Conservation (phyloP, 768 basidiomycete species). For the Strobilomyces dryophilus region DNA sequence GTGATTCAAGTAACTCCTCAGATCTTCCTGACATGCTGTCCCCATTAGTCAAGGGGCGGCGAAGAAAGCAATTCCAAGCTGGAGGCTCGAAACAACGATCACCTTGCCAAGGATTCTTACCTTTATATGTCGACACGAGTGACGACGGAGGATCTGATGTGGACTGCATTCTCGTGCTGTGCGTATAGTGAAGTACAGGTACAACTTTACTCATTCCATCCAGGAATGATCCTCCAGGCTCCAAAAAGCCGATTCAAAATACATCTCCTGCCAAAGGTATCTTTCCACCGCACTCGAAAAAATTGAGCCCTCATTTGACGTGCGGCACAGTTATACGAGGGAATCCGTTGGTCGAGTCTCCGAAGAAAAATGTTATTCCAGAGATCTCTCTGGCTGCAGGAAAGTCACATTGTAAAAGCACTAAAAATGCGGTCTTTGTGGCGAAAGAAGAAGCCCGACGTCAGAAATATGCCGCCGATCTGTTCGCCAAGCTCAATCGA, state of each 20-base stretch:
- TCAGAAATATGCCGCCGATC: constrained; percentile 48
- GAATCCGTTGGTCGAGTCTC: constrained; percentile 8
- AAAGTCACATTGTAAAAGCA: constrained; percentile 22
- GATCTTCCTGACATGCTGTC: constrained; percentile 24
- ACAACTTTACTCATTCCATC: constrained; percentile 2
- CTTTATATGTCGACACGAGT: constrained; percentile 28
- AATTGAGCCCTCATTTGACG: not conserved
- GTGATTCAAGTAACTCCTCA: constrained; percentile 18
- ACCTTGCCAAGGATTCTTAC: constrained; percentile 3
- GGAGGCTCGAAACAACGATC: constrained; percentile 1
- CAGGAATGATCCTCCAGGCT: constrained; percentile 47
- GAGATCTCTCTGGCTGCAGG: not conserved
- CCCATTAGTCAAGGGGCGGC: constrained; percentile 16
- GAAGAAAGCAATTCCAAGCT: not conserved
- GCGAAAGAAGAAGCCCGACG: constrained; percentile 42
- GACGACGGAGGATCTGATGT: constrained; percentile 34
- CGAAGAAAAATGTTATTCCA: constrained; percentile 5
- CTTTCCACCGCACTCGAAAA: not conserved
- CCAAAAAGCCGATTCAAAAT: constrained; percentile 41
- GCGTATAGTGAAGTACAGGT: constrained; percentile 14
- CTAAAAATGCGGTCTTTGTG: constrained; percentile 26
- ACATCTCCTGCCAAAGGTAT: constrained; percentile 7
- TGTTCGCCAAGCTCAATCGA: constrained; percentile 61
- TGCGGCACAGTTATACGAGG: constrained; percentile 1
- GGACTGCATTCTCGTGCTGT: constrained; percentile 38